Evolutionary conservation across 2,329 filamentous ascomycete species (phyloP), one percentile per base, ranked within the genome.

Genomic region (Aspergillus sclerotialis): DNA sequence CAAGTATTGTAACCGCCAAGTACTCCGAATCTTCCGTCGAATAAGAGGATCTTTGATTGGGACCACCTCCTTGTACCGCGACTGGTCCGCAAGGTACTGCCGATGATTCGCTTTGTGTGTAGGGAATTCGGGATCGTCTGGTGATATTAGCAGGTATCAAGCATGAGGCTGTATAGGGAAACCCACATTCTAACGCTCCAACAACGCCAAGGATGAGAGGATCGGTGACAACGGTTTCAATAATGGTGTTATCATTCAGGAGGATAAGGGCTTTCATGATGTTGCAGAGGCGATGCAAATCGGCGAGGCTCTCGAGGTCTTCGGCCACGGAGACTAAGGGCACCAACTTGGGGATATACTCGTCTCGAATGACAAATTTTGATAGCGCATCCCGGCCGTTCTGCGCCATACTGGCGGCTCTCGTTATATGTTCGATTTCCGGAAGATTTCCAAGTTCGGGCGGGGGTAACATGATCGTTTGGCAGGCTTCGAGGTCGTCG

Each of bases 211-310:
- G 67, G 28, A 96, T 80, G 46, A 89, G 82, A 38, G 88, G 79
- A 63, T 96, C 90, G 10, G 84, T 86, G 16, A 98, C 89, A 10
- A 90, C 84, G 48, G 87, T 82, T 62, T 98, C 92, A 52, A 98
- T 94, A 44, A 98, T 94, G 39, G 80, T 76, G 18, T 84, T 94
- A 58, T 98, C 92, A 65, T 96, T 98, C 43, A 96, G 76, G 34
- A 96, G 70, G 35, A 98, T 93, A 37, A 96, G 75, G 39, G 83
- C 84, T 70, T 98, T 98, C 85, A 95, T 92, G 58, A 98, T 95
- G 59, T 88, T 94, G 75, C 92, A 98, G 29, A 98, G 70, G 30
- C 84, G 79, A 60, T 96, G 92, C 40, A 98, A 68, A 55, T 96
- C 90, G 14, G 76, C 66, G 7, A 94, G 68, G 57, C 85, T 89